Conservation (phyloP, 2,329 filamentous ascomycete genomes). For the Hypoxylon sp. region DNA sequence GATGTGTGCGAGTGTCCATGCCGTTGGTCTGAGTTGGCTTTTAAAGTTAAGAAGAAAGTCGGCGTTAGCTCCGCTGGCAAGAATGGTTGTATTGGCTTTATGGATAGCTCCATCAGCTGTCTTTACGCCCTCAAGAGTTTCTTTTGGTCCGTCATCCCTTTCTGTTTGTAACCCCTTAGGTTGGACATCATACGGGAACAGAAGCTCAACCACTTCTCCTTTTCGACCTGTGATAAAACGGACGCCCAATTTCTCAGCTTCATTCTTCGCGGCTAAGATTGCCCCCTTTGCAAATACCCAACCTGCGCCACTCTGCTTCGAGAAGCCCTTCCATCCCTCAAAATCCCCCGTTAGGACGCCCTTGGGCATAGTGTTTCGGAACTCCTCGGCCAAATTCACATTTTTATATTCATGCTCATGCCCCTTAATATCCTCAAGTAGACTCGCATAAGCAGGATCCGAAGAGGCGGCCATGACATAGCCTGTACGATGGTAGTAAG, state of each 20-base stretch:
- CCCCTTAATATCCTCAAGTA: constrained; percentile 39
- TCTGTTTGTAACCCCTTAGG: not conserved
- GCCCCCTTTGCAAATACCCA: constrained; percentile 69
- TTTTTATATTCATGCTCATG: constrained; percentile 45
- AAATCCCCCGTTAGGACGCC: constrained; percentile 66
- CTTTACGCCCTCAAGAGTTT: constrained; percentile 59
- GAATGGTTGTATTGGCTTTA: constrained; percentile 61
- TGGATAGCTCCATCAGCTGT: constrained; percentile 60
- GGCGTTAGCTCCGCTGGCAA: constrained; percentile 65
- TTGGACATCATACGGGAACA: constrained; percentile 55
- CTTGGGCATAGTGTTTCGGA: constrained; percentile 65
- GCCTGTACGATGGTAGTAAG: constrained; percentile 63
- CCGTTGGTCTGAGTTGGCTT: constrained; percentile 67
- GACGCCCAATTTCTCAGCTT: constrained; percentile 63
- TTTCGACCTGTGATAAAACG: constrained; percentile 60
- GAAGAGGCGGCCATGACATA: constrained; percentile 55
- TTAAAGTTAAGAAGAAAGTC: constrained; percentile 64
- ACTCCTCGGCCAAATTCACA: constrained; percentile 61
- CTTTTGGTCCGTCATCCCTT: constrained; percentile 33
- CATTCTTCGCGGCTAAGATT: constrained; percentile 60
- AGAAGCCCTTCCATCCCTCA: constrained; percentile 65
- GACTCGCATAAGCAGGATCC: constrained; percentile 30
- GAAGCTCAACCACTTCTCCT: constrained; percentile 56
- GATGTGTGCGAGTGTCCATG: constrained; percentile 68
- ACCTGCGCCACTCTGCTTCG: constrained; percentile 61